Evolutionary conservation across 495 filamentous ascomycete species (phyloP), one percentile per base, ranked within the genome.

Genomic region (Penicillium malachiteum): DNA sequence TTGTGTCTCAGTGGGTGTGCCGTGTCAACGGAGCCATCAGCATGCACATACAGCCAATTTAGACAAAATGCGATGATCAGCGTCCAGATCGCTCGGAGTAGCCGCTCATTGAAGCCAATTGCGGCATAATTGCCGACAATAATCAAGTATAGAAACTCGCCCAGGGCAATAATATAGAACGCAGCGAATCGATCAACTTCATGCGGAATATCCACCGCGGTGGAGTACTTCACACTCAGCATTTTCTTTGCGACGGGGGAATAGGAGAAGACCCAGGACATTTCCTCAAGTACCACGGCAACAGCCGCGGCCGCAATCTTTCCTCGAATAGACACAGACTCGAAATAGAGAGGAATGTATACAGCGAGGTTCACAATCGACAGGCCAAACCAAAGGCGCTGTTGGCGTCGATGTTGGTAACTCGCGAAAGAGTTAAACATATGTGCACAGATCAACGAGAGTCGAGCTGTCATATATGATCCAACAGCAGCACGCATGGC

Each of bases 81-180:
- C 26, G 72, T 74, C 71, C 72, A 75, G 33, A 76, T 63, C 2
- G 74, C 72, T 8, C 71, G 60, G 2, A 76, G 52, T 18, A 73
- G 59, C 4, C 66, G 48, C n/a, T 65, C 40, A 41, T 67, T 75
- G 32, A 78, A 59, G 1, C 72, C 71, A n/a, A 75, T 50, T 1
- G 66, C 73, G 0, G 71, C 71, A 35, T 70, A 67, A 1, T 60
- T 69, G 1, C 66, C 70, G 12, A 75, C 73, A 38, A 79, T 60
- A n/a, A 77, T 73, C 35, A 65, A 55, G 42, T 78, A 75, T 2
- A 78, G 62, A 38, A 73, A 78, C 52, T 81, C 78, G 37, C 78
- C 77, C 7, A 81, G 64, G 0, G 73, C 74, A 42, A 81, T 78
- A 58, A 78, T 79, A 54, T 71, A 78, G 57, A 81, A 81, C 18